A percentile compares a stretch with the other conserved stretches of the same genome.
Conservation (phyloP, 768 basidiomycete species). For the Polyporus arcularius region DNA sequence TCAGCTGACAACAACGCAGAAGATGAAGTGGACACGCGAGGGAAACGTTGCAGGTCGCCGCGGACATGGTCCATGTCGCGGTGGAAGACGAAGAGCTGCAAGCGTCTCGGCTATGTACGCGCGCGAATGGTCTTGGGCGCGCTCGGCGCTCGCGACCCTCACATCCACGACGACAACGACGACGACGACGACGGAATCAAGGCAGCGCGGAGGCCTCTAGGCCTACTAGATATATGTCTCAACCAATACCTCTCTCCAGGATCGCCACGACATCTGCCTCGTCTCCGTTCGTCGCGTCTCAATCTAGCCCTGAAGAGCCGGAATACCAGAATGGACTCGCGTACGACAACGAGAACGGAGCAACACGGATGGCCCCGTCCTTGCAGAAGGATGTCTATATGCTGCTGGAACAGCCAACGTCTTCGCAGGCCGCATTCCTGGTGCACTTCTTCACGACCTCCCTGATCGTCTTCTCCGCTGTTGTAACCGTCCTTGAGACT, state of each 20-base stretch:
- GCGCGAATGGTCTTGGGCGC: too few relatives aligned
- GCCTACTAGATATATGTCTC: conserved; percentile 2
- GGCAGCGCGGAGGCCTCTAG: neutral
- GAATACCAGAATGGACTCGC: conserved; percentile 12
- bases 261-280: conserved; percentile 1
- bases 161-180: conserved; percentile 4
- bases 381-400: conserved; percentile 71
- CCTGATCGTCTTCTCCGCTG: conserved; percentile 71
- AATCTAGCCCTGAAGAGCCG: conserved; percentile 3
- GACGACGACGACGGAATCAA: conserved; percentile 3
- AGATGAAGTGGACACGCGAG: too few relatives aligned
- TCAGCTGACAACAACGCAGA: too few relatives aligned
- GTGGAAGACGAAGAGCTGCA: too few relatives aligned
- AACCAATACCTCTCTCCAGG: conserved; percentile 15
- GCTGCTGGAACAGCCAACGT: conserved; percentile 79
- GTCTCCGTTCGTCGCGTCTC: conserved; percentile 9
- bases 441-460: conserved; percentile 71
- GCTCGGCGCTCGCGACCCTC: too few relatives aligned
- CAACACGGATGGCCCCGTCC: conserved; percentile 32
- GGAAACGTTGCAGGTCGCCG: too few relatives aligned
- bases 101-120: too few relatives aligned
- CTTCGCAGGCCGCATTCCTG: conserved; percentile 74
- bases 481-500: conserved; percentile 79
- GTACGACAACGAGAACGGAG: conserved; percentile 21
- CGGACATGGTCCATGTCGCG: too few relatives aligned